Conservation (phyloP, 257 asterid species). For the Nyctanthes arbortristis region DNA sequence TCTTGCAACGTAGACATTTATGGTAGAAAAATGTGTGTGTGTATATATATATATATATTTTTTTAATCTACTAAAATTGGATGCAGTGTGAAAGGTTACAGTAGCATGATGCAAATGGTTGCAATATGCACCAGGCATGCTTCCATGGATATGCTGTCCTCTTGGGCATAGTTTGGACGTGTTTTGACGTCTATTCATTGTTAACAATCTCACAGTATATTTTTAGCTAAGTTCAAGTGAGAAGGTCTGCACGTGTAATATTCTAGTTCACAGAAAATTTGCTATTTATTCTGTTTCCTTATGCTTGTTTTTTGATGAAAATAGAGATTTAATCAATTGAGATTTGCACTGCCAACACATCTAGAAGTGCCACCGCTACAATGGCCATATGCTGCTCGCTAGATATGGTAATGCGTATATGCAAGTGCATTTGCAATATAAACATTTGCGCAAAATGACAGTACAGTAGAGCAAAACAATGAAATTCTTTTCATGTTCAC, state of each 20-base stretch:
- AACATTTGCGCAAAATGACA: slow-evolving; percentile 2
- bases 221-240: not conserved
- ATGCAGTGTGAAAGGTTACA: not conserved
- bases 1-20: not conserved
- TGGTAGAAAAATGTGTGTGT: slow-evolving; percentile 9
- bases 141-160: not conserved
- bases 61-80: not conserved
- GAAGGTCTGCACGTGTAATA: not conserved
- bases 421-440: not conserved
- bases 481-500: not conserved
- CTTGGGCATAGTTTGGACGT: no score
- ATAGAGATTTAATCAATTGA: no score
- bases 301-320: no score
- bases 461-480: not conserved
- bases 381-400: not conserved
- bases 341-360: no score
- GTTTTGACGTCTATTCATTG: not conserved
- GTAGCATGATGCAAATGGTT: not conserved
- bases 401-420: not conserved
- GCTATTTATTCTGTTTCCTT: not conserved
- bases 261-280: not conserved
- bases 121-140: not conserved
- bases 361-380: not conserved
- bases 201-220: not conserved
- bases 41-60: no score